Evolutionary conservation across 1,139 yeast genomes (phyloP).

Genomic region (Zygosaccharomyces pseudobailii): DNA sequence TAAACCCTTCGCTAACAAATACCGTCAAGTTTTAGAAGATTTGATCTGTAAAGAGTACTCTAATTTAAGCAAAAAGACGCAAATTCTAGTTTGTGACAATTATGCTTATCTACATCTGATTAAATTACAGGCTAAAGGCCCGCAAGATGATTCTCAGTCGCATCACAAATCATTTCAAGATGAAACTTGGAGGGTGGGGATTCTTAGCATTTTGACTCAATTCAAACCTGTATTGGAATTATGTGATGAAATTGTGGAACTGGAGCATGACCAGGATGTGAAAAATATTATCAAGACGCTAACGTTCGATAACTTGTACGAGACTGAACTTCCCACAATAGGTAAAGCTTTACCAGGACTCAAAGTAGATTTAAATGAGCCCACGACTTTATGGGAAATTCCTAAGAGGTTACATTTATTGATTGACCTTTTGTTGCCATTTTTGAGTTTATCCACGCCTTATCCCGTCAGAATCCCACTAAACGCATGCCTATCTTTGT

Average conservation of each 20-base stretch:
- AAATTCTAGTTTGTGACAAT: constrained; percentile 43
- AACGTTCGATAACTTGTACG: constrained; percentile 27
- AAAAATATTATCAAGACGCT: constrained; percentile 36
- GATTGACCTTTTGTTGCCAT: constrained; percentile 42
- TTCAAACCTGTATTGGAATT: constrained; percentile 49
- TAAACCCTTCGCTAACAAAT: constrained; percentile 68
- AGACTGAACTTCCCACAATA: constrained; percentile 18
- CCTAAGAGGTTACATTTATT: constrained; percentile 48
- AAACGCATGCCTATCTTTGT: constrained; percentile 46
- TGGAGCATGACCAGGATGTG: constrained; percentile 50
- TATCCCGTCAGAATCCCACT: constrained; percentile 50
- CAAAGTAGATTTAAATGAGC: constrained; percentile 53
- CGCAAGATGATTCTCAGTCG: constrained; percentile 36
- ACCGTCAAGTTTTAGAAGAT: constrained; percentile 44
- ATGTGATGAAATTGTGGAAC: constrained; percentile 54
- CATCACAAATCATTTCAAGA: constrained; percentile 35
- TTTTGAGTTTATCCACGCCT: constrained; percentile 44
- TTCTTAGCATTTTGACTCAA: constrained; percentile 43
- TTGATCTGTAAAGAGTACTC: constrained; percentile 37
- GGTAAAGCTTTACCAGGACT: constrained; percentile 43
- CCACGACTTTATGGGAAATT: constrained; percentile 47
- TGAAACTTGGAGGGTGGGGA: constrained; percentile 45
- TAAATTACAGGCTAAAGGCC: constrained; percentile 44
- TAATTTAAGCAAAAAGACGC: constrained; percentile 39
- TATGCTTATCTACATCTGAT: constrained; percentile 61